Evolutionary conservation across 805 yeast genomes (phyloP).

Genomic region (Kuraishia hungarica): DNA sequence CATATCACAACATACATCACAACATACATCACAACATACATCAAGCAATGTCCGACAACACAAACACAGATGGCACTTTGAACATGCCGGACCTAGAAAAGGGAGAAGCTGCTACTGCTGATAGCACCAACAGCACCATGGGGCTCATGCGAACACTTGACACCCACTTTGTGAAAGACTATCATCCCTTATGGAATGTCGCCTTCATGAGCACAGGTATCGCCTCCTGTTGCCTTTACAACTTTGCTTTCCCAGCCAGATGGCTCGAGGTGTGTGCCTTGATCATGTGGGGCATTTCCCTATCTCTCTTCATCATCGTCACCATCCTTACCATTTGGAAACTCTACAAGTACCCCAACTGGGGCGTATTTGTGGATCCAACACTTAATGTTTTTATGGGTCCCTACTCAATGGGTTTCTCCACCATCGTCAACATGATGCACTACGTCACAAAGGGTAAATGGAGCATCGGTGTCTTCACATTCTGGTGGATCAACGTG

Average conservation of each 20-base stretch:
- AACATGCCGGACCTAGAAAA: neutral
- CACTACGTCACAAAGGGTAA: constrained; percentile 31
- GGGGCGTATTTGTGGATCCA: constrained; percentile 28
- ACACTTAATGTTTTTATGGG: constrained; percentile 60
- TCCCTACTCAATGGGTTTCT: constrained; percentile 72
- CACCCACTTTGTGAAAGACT: constrained; percentile 11
- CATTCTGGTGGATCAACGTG: constrained; percentile 67
- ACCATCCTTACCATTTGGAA: constrained; percentile 30
- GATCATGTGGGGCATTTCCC: constrained; percentile 43
- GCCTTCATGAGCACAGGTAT: constrained; percentile 86
- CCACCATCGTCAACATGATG: constrained; percentile 55
- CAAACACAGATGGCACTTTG: neutral
- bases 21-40: neutral
- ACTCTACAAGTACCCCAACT: constrained; percentile 22
- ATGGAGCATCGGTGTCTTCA: constrained; percentile 32
- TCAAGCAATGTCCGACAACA: neutral
- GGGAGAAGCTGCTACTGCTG: neutral
- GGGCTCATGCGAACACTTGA: neutral
- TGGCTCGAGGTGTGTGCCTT: constrained; percentile 14
- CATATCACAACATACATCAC: neutral
- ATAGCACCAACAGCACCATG: neutral
- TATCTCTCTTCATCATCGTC: constrained; percentile 35
- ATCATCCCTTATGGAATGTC: constrained; percentile 57
- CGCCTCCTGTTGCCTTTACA: constrained; percentile 47
- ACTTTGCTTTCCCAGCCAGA: constrained; percentile 39